Percentiles rank a stretch among this genome's conserved stretches.
These are phyloP conservation scores for Globisporangium parvum DNA, from an alignment of 352 stramenopile species.

Conservation along the genomic window DNA sequence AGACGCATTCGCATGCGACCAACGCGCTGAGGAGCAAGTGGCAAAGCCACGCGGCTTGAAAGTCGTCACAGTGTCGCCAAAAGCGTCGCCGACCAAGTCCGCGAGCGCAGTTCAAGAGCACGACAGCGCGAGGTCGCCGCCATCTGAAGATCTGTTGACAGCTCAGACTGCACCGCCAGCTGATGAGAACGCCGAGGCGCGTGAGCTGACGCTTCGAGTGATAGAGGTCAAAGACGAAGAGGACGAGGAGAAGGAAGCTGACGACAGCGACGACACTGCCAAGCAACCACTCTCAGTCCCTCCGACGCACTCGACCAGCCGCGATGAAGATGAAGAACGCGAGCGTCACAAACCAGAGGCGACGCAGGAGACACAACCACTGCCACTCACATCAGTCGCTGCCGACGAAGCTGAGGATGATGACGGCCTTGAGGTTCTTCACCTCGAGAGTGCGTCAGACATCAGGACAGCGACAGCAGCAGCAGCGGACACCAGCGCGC, in stretches of 20 bases:
- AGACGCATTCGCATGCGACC: neutral
- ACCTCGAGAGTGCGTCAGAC: conserved; percentile 1
- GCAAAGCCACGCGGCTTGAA: neutral
- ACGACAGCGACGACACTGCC: too few species aligned
- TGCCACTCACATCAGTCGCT: neutral
- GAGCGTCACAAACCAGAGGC: neutral
- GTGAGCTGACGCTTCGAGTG: too few species aligned
- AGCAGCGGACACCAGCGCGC: neutral
- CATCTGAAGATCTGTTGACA: too few species aligned
- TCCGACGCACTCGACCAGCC: neutral
- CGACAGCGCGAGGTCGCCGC: neutral
- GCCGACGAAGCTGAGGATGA: neutral
- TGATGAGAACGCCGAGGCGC: too few species aligned
- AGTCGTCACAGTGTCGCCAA: conserved; percentile 11
- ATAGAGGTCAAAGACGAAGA: too few species aligned
- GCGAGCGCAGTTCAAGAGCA: neutral
- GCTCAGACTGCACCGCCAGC: too few species aligned
- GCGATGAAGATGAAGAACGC: neutral
- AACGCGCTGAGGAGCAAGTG: neutral
- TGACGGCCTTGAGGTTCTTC: conserved; percentile 5
- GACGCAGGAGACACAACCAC: neutral
- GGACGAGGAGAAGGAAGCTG: too few species aligned
- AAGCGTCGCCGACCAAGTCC: conserved; percentile 2
- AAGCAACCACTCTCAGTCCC: neutral
- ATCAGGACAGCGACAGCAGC: neutral